phyloP scores from a whole-genome alignment of 2,329 filamentous ascomycete genomes.

The Zymoseptoria passerinii region DNA sequence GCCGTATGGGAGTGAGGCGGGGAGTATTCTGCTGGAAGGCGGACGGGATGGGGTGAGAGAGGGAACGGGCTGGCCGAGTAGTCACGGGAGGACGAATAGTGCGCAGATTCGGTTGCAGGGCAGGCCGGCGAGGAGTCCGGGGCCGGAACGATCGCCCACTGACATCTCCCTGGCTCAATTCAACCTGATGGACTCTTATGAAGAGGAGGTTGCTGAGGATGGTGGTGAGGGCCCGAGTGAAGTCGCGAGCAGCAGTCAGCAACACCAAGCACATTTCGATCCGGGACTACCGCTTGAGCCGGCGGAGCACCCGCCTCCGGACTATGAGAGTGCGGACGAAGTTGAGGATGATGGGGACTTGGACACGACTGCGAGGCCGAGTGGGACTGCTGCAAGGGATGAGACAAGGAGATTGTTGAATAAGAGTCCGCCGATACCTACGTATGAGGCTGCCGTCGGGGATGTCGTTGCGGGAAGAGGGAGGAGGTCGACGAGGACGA shows the following conservation, averaged over 20 bases:
- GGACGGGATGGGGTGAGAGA: slow-evolving; percentile 51
- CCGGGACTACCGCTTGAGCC: slow-evolving; percentile 26
- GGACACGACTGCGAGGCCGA: slow-evolving; percentile 20
- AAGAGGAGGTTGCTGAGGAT: slow-evolving; percentile 35
- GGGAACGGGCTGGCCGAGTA: slow-evolving; percentile 48
- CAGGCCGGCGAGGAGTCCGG: slow-evolving; percentile 68
- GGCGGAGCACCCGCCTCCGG: slow-evolving; percentile 36
- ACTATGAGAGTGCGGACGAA: slow-evolving; percentile 39
- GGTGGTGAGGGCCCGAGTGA: slow-evolving; percentile 20
- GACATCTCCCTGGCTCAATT: slow-evolving; percentile 91
- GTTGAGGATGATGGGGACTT: slow-evolving; percentile 16
- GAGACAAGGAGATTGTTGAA: slow-evolving; percentile 11
- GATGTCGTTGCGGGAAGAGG: slow-evolving; percentile 23
- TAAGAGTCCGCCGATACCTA: slow-evolving; percentile 62
- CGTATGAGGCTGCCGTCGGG: slow-evolving; percentile 65
- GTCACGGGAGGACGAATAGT: slow-evolving; percentile 66
- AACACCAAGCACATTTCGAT: slow-evolving; percentile 9
- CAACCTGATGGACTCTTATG: slow-evolving; percentile 54
- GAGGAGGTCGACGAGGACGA: slow-evolving; percentile 19
- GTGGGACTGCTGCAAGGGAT: slow-evolving; percentile 16
- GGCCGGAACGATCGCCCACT: slow-evolving; percentile 81
- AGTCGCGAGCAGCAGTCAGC: slow-evolving; percentile 3
- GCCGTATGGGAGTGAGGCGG: slow-evolving; percentile 93
- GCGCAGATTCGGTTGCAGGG: slow-evolving; percentile 65
- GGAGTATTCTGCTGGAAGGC: slow-evolving; percentile 86